phyloP scores from a whole-genome alignment of 139 green algal species.

The Pseudopediastrum boryanum region DNA sequence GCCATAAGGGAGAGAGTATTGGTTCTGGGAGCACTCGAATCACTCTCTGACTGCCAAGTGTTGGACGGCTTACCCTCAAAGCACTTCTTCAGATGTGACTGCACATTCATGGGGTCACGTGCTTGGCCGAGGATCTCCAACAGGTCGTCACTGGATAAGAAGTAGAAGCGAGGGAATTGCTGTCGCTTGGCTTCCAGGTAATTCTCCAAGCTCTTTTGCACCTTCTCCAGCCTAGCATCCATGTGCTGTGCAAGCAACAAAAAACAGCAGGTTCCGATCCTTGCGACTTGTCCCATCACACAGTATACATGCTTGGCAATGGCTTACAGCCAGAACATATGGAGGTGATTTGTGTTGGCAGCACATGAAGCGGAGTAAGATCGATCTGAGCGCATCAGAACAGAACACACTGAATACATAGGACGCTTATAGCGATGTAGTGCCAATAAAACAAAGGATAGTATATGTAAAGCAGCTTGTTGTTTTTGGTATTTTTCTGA shows the following conservation, averaged over 20 bases:
- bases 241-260: slow-evolving; percentile 57
- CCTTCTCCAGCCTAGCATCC: slow-evolving; percentile 85
- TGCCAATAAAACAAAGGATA: too few species aligned
- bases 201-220: slow-evolving; percentile 90
- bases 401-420: not conserved
- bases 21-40: not conserved
- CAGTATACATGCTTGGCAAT: too few species aligned
- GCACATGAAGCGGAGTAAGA: too few species aligned
- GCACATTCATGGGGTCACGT: slow-evolving; percentile 86
- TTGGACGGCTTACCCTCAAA: slow-evolving; percentile 80
- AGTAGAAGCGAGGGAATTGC: slow-evolving; percentile 93
- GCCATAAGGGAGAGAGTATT: too few species aligned
- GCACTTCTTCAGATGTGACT: slow-evolving; percentile 87
- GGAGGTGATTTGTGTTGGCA: too few species aligned
- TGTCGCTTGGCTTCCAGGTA: slow-evolving; percentile 91
- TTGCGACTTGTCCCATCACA: too few species aligned
- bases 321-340: not conserved
- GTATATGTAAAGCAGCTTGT: too few species aligned
- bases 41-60: not conserved
- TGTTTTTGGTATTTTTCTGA: too few species aligned
- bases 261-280: too few species aligned
- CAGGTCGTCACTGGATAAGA: slow-evolving; percentile 87
- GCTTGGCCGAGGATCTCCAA: slow-evolving; percentile 91
- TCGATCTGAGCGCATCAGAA: too few species aligned
- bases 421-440: too few species aligned